Evolutionary conservation across 805 yeast species (phyloP).

Genomic region (Candida gorgasii): DNA sequence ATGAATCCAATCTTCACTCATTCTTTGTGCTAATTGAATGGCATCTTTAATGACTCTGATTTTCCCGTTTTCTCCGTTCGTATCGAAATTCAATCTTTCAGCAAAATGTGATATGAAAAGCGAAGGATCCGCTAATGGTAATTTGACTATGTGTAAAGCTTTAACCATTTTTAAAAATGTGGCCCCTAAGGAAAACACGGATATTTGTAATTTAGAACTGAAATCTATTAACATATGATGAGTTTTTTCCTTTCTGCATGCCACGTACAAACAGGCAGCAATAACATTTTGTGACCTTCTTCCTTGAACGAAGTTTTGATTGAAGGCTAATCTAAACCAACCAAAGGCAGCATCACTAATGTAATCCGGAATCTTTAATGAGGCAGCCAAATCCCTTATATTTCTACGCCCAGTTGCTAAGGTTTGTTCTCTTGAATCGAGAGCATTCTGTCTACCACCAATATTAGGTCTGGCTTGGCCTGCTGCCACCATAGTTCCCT

Average conservation of each 20-base stretch:
- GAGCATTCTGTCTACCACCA: conserved; percentile 66
- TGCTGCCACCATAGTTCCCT: conserved; percentile 89
- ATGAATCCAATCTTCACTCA: conserved; percentile 94
- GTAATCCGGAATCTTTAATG: conserved; percentile 77
- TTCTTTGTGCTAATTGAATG: conserved; percentile 77
- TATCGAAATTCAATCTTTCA: conserved; percentile 80
- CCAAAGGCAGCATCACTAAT: conserved; percentile 84
- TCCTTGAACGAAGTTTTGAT: conserved; percentile 94
- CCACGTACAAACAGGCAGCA: conserved; percentile 91
- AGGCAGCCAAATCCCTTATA: conserved; percentile 76
- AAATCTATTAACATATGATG: conserved; percentile 97
- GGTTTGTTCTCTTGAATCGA: conserved; percentile 90
- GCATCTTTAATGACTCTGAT: conserved; percentile 81
- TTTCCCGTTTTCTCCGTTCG: conserved; percentile 42
- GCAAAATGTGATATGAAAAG: conserved; percentile 93
- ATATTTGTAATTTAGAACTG: conserved; percentile 83
- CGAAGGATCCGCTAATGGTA: conserved; percentile 94
- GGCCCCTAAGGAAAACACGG: conserved; percentile 94
- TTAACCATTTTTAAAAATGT: conserved; percentile 93
- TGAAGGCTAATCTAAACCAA: conserved; percentile 86
- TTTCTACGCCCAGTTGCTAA: conserved; percentile 78
- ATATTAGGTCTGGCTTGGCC: conserved; percentile 77
- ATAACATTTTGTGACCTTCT: conserved; percentile 92
- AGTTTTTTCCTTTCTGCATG: conserved; percentile 88
- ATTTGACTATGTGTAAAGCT: conserved; percentile 66